Evolutionary conservation across 2,329 filamentous ascomycete species (phyloP), one percentile per base, ranked within the genome.

Genomic region (Alternaria arbusti): DNA sequence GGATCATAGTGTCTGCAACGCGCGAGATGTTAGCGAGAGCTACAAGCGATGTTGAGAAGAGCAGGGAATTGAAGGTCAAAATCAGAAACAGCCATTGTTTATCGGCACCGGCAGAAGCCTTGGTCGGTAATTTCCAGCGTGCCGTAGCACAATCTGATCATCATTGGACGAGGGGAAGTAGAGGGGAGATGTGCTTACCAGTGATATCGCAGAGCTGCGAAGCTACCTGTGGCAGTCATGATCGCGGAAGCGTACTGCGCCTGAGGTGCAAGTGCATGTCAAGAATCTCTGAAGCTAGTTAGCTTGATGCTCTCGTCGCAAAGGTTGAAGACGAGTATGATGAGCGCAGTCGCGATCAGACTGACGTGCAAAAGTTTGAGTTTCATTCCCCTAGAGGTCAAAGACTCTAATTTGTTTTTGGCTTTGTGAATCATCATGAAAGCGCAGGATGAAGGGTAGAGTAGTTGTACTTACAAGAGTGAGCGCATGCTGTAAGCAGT

Each of bases 121-220:
- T 76, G 74, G 80, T 78, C 80, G 79, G 80, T 81, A 81, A 81
- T 81, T 81, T 80, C 80, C 78, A 80, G 77, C 78, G 77, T 79
- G 77, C 78, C 75, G 75, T 74, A 78, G 78, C 78, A 79, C 77
- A 76, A 75, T 40, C 69, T 74, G 77, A 70, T 80, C 78, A 80
- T 80, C 78, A 78, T 76, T 68, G 50, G 68, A 75, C 30, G 28
- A 10, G 13, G 23, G 36, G n/a, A 22, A 23, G 54, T 15, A 23
- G 30, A 44, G 15, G 17, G 57, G 32, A 11, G 3, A 17, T 45
- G 25, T 36, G 54, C 64, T 23, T 69, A 69, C 64, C 47, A 47
- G 6, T 43, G 13, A 15, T 9, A 26, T 45, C 13, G 12, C 30
- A 22, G 12, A 12, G 26, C 7, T 20, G 57, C n/a, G 17, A 26